These are phyloP conservation scores for Parachlorella kessleri DNA, from an alignment of 139 green algal genomes.

Conservation along the genomic window DNA sequence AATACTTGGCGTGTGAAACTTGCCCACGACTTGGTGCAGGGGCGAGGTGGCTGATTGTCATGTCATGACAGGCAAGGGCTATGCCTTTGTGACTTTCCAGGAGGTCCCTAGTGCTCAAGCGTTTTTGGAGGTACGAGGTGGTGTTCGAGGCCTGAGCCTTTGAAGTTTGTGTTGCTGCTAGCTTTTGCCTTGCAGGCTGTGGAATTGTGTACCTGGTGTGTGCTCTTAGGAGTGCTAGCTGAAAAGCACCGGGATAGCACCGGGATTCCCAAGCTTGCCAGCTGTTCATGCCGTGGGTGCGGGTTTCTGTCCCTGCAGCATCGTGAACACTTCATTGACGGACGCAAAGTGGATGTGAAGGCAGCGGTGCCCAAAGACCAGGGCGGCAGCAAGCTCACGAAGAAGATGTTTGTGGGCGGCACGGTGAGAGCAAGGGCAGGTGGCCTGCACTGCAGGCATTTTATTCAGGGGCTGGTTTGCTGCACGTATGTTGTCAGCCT, in stretches of 20 bases:
- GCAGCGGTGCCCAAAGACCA: constrained; percentile 68
- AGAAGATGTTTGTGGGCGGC: constrained; percentile 86
- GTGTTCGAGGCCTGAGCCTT: neutral
- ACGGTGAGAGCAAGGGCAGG: too few relatives aligned
- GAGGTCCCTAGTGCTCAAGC: constrained; percentile 47
- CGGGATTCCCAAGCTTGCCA: too few relatives aligned
- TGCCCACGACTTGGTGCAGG: constrained; percentile 51
- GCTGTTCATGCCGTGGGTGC: too few relatives aligned
- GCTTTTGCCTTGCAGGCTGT: neutral
- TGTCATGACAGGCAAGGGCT: constrained; percentile 74
- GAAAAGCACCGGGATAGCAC: too few relatives aligned
- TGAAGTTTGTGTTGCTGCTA: neutral
- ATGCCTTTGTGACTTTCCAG: constrained; percentile 79
- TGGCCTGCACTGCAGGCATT: too few relatives aligned
- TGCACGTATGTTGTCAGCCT: too few relatives aligned
- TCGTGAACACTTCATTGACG: constrained; percentile 67
- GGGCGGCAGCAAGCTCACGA: constrained; percentile 50
- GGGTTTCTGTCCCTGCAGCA: constrained; percentile 41
- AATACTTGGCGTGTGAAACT: too few relatives aligned
- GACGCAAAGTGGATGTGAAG: constrained; percentile 69
- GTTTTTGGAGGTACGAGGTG: constrained; percentile 59
- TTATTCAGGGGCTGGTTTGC: too few relatives aligned
- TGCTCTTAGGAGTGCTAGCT: too few relatives aligned
- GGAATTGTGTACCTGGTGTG: neutral
- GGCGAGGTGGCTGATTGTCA: constrained; percentile 67